Evolutionary conservation across 495 filamentous ascomycete species (phyloP).

Genomic region (Neurospora sp.): DNA sequence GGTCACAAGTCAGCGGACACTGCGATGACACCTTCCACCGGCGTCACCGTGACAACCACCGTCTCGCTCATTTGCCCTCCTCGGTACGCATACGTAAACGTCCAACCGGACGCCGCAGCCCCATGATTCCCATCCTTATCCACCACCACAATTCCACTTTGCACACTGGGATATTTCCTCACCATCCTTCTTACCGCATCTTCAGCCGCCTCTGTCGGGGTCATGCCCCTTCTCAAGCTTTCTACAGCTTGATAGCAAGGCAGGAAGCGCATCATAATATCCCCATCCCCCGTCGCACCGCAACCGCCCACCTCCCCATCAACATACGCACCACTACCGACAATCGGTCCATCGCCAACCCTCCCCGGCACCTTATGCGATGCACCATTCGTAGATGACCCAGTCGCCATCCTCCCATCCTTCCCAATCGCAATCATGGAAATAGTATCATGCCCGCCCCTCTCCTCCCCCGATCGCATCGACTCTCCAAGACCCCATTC

Average conservation of each 20-base stretch:
- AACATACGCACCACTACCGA: constrained; percentile 38
- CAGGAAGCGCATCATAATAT: constrained; percentile 42
- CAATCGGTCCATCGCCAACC: constrained; percentile 40
- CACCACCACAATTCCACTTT: constrained; percentile 37
- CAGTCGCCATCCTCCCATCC: constrained; percentile 32
- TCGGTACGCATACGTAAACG: constrained; percentile 35
- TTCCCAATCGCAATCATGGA: constrained; percentile 34
- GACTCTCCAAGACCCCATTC: not conserved
- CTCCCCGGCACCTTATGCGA: constrained; percentile 36
- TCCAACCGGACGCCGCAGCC: constrained; percentile 37
- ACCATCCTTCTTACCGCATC: constrained; percentile 37
- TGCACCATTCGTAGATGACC: constrained; percentile 40
- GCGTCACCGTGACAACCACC: constrained; percentile 28
- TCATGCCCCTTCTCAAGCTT: constrained; percentile 33
- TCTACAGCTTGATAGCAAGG: constrained; percentile 43
- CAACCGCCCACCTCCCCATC: constrained; percentile 40
- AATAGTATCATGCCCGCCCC: constrained; percentile 33
- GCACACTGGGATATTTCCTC: constrained; percentile 28
- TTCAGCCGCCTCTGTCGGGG: constrained; percentile 30
- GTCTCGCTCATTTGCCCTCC: constrained; percentile 33
- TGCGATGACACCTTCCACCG: constrained; percentile 7
- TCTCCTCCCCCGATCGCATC: not conserved
- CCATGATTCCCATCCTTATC: constrained; percentile 31
- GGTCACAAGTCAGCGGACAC: not conserved
- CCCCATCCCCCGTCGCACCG: constrained; percentile 40